Evolutionary conservation across 257 asterid species (phyloP), one percentile per base, ranked within the genome.

Genomic region (Nicotiana sylvestris): DNA sequence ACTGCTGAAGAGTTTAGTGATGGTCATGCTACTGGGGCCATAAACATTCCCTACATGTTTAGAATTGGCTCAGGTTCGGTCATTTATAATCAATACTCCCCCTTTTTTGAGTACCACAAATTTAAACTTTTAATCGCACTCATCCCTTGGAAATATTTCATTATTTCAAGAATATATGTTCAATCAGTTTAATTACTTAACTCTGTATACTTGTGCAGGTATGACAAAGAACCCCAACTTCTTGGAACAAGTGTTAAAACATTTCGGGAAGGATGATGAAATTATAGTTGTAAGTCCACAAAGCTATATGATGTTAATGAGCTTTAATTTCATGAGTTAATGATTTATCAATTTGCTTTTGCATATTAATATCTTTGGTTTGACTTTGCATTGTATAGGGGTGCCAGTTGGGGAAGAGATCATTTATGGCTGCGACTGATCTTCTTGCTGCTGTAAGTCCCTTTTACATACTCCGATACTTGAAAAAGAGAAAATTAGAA

Each of bases 331-430:
- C 64, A 74, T 2, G 27, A 13, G 16, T 27, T 51, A 27, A 27
- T 9, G 21, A 32, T 17, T 67, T 76, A 4, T 27, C 29, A 76
- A 21, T 30, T 6, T n/a, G 16, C 6, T 13, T 72, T 16, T 78
- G 53, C 25, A 68, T 66, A 53, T 6, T 12, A 35, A 80, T 9
- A 58, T 13, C 3, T 77, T 81, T 67, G 68, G 32, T 32, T 35
- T 80, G 9, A 66, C 55, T 39, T 76, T 10, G 3, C 81, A 55
- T 29, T 43, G 32, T 79, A 81, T 88, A 93, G 98, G 98, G 97
- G 2, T 94, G 97, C 86, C 94, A 92, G 60, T 4, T 83, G 62
- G 97, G 98, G 69, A 93, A 92, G 69, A 88, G 97, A 81, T 93
- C 98, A 16, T 56, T 90, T 6, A 89, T 89, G 94, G 98, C 98